phyloP scores from a whole-genome alignment of 768 basidiomycete species.

The Amanita fuliginea region DNA sequence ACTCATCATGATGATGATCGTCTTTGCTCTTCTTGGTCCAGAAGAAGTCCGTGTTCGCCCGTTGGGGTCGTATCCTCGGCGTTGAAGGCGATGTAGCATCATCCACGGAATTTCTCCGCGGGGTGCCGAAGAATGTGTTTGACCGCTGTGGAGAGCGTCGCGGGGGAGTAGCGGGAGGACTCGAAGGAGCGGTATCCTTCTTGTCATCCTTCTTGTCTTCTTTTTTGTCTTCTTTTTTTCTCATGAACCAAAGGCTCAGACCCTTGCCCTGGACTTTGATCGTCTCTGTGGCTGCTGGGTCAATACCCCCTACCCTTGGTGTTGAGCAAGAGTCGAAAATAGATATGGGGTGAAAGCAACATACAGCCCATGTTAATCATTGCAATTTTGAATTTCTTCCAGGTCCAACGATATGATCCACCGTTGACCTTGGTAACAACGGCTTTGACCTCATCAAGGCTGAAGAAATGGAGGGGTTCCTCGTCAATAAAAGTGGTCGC shows the following conservation, averaged over 20 bases:
- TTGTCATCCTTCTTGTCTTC: neutral
- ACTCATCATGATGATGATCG: conserved; percentile 13
- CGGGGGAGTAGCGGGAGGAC: conserved; percentile 8
- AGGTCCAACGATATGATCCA: conserved; percentile 71
- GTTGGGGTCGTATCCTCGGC: neutral
- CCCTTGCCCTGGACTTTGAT: conserved; percentile 47
- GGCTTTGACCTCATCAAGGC: conserved; percentile 58
- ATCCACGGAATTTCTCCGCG: conserved; percentile 17
- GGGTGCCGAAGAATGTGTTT: conserved; percentile 16
- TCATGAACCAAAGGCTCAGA: conserved; percentile 36
- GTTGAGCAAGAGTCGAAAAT: neutral
- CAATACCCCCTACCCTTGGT: conserved; percentile 45
- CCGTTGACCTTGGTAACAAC: conserved; percentile 68
- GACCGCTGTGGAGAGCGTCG: conserved; percentile 14
- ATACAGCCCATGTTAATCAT: conserved; percentile 76
- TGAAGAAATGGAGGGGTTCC: conserved; percentile 9
- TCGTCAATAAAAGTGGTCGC: neutral
- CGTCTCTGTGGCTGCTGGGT: conserved; percentile 43
- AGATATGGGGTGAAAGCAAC: conserved; percentile 14
- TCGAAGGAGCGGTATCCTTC: neutral
- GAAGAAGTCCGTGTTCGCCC: conserved; percentile 13
- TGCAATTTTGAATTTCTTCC: conserved; percentile 74
- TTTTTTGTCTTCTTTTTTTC: conserved; percentile 33
- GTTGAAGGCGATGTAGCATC: conserved; percentile 9
- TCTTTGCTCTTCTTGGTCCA: conserved; percentile 16